Evolutionary conservation across 176 grass and related monocot genomes (phyloP).

Genomic region (Luzula sylvatica): DNA sequence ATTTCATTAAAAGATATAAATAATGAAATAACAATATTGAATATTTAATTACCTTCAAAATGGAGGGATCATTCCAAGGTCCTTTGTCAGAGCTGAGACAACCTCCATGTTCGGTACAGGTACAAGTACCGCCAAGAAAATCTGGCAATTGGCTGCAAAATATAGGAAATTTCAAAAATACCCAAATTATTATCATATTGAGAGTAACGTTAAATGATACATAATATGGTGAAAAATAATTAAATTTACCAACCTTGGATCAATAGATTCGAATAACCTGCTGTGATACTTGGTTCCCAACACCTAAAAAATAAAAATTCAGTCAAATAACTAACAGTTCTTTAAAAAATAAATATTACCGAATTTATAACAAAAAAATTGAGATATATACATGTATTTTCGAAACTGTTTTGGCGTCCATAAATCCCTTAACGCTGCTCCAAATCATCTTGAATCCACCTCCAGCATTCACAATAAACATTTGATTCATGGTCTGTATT

Average conservation of each 20-base stretch:
- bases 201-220: background rate
- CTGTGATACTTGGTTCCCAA: conserved; percentile 76
- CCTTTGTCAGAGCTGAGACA: conserved; percentile 92
- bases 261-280: conserved; percentile 86
- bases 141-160: conserved; percentile 83
- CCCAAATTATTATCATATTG: conserved; percentile 8
- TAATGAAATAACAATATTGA: background rate
- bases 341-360: background rate
- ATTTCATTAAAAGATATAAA: background rate
- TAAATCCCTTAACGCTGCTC: conserved; percentile 91
- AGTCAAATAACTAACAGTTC: too few relatives aligned
- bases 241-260: conserved; percentile 46
- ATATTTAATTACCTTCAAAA: conserved; percentile 35
- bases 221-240: too few relatives aligned
- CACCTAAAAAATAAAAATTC: conserved; percentile 31
- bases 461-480: conserved; percentile 95
- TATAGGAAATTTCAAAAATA: conserved; percentile 20
- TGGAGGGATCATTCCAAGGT: conserved; percentile 88
- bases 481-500: conserved; percentile 93
- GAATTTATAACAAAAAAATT: background rate
- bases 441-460: conserved; percentile 86
- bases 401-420: conserved; percentile 94
- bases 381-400: conserved; percentile 78
- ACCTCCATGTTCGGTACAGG: conserved; percentile 62
- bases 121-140: conserved; percentile 87